Evolutionary conservation across 495 filamentous ascomycete species (phyloP), one percentile per base, ranked within the genome.

Genomic region (Apodospora peruviana): DNA sequence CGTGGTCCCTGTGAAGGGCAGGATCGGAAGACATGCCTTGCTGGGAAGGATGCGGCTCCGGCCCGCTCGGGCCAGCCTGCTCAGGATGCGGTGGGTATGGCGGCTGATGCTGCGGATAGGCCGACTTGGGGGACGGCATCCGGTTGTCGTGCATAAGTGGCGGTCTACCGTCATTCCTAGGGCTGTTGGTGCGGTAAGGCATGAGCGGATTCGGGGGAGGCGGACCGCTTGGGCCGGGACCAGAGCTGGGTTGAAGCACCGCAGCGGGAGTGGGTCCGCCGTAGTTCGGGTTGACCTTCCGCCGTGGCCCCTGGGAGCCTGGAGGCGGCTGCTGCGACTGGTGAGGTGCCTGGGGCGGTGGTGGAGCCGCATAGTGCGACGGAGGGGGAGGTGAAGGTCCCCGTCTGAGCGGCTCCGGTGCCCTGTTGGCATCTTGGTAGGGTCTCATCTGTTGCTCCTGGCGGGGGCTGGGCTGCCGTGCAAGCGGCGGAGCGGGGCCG

Each of bases 101-200:
- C 52, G 80, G 84, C 56, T 85, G 85, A 45, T 86, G 83, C 56
- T 89, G 90, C 3, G 85, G 81, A 59, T 94, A 95, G 29, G 77
- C 80, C 42, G 86, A 83, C 50, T 86, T 87, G 21, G 91, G 88
- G 10, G 93, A 95, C 14, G 89, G 82, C 54, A 87, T 84, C 23
- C 87, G 82, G 57, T 87, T 86, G 48, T 96, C 91, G 54, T 90
- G 80, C 58, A 95, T 82, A 0, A 32, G 27, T 14, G 90, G 88
- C 40, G 89, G 83, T 18, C 66, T 61, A 43, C 91, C 85, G 45
- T 96, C 91, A 27, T 86, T 80, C 21, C 86, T 81, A 34, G 91
- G 91, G 58, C 86, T 93, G 53, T 81, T 83, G 24, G 68, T 65
- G 52, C 95, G 90, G 51, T 90, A 81, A 46, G 95, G 80, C 40